These are phyloP conservation scores for Myochromella boudieri DNA, from an alignment of 768 basidiomycete species.

Conservation along the genomic window DNA sequence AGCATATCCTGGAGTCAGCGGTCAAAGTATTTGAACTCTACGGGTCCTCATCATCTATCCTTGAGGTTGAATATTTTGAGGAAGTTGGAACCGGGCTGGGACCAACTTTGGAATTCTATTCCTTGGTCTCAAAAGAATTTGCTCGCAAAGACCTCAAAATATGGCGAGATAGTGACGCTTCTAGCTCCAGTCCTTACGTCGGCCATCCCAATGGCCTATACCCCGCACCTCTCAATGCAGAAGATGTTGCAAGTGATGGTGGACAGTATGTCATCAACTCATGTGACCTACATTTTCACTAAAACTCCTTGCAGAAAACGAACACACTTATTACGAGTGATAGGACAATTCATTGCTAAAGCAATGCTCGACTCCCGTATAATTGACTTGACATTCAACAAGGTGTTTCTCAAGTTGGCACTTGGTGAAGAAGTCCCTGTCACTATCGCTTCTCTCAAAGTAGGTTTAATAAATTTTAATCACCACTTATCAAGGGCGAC, in stretches of 20 bases:
- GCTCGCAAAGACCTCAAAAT: constrained; percentile 84
- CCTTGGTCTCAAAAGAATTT: constrained; percentile 95
- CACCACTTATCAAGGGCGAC: background rate
- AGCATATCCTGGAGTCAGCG: constrained; percentile 92
- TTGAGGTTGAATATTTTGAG: constrained; percentile 98
- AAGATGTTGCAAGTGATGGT: constrained; percentile 69
- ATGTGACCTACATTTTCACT: background rate
- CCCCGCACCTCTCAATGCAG: constrained; percentile 76
- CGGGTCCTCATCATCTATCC: constrained; percentile 88
- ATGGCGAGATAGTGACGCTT: constrained; percentile 85
- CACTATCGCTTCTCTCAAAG: constrained; percentile 81
- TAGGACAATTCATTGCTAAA: constrained; percentile 96
- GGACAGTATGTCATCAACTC: constrained; percentile 57
- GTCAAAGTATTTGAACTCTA: constrained; percentile 97
- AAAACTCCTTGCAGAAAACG: constrained; percentile 56
- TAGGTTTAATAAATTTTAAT: constrained; percentile 29
- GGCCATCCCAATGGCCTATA: constrained; percentile 84
- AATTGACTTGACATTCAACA: constrained; percentile 94
- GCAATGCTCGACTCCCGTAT: constrained; percentile 97
- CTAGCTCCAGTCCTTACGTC: constrained; percentile 67
- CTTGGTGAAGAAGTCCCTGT: constrained; percentile 85
- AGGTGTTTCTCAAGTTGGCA: constrained; percentile 89
- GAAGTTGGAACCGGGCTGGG: constrained; percentile 98
- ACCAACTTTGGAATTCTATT: constrained; percentile 97
- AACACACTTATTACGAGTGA: constrained; percentile 82